Evolutionary conservation across 2,329 filamentous ascomycete species (phyloP).

Genomic region (Dendryphion nanum): DNA sequence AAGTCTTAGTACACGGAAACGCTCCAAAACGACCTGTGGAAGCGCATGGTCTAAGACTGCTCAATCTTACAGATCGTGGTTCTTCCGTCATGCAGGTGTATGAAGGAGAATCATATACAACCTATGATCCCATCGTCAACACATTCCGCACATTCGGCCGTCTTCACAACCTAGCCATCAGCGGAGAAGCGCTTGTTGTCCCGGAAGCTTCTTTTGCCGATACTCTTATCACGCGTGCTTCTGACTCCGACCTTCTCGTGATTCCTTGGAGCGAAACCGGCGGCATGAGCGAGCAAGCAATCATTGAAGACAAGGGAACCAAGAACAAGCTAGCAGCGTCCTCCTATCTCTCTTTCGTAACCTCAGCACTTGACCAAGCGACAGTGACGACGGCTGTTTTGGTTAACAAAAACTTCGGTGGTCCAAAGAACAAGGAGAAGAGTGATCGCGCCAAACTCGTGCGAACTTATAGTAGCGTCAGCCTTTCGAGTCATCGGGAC

Average conservation of each 20-base stretch:
- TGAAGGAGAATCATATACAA: slow-evolving; percentile 66
- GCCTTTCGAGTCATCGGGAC: slow-evolving; percentile 58
- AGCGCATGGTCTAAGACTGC: slow-evolving; percentile 77
- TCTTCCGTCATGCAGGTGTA: slow-evolving; percentile 92
- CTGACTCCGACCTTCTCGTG: slow-evolving; percentile 65
- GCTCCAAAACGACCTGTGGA: slow-evolving; percentile 54
- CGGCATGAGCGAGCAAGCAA: slow-evolving; percentile 64
- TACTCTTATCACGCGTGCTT: slow-evolving; percentile 63
- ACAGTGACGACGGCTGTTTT: slow-evolving; percentile 73
- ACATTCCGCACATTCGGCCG: slow-evolving; percentile 83
- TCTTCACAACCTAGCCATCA: slow-evolving; percentile 75
- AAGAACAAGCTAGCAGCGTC: slow-evolving; percentile 60
- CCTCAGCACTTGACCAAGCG: slow-evolving; percentile 61
- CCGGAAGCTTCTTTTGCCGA: slow-evolving; percentile 76
- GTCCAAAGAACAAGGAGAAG: slow-evolving; percentile 39
- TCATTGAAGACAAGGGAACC: slow-evolving; percentile 48
- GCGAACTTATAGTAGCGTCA: slow-evolving; percentile 31
- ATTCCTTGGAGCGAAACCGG: slow-evolving; percentile 86
- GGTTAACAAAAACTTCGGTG: slow-evolving; percentile 69
- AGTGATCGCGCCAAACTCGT: slow-evolving; percentile 20
- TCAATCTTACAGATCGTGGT: slow-evolving; percentile 83
- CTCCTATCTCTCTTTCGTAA: slow-evolving; percentile 73
- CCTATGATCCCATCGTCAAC: slow-evolving; percentile 75
- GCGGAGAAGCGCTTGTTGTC: slow-evolving; percentile 73
- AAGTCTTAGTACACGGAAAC: slow-evolving; percentile 1